A percentile compares a stretch with the other conserved stretches of the same genome.
phyloP scores from a whole-genome alignment of 1,139 yeast species.

The Taphrina flavorubra region DNA sequence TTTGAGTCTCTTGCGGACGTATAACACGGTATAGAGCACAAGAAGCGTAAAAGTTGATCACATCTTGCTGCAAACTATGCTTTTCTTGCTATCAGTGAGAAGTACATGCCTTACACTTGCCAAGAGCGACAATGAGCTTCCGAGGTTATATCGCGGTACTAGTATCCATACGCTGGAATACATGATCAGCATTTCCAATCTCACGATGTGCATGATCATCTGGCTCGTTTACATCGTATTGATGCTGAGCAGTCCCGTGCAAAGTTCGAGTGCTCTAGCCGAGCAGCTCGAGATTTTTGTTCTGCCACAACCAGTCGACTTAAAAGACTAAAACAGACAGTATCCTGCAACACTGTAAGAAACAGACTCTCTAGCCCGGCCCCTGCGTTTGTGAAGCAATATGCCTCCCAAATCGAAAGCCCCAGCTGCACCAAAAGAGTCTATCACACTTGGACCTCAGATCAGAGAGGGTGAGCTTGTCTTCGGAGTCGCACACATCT shows the following conservation, averaged over 20 bases:
- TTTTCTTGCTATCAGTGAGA: too few relatives aligned
- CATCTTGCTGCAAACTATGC: too few relatives aligned
- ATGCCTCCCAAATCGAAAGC: conserved; percentile 42
- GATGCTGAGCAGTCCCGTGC: conserved; percentile 18
- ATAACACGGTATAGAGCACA: too few relatives aligned
- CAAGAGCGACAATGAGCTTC: too few relatives aligned
- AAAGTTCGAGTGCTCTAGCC: neutral
- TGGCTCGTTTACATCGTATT: neutral
- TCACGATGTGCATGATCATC: neutral
- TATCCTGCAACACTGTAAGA: neutral
- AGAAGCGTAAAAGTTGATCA: too few relatives aligned
- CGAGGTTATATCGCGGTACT: too few relatives aligned
- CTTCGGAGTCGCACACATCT: conserved; percentile 99
- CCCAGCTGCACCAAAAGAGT: conserved; percentile 53
- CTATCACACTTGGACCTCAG: conserved; percentile 80
- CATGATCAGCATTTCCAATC: neutral
- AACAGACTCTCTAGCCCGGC: conserved; percentile 29
- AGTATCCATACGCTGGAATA: too few relatives aligned
- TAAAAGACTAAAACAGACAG: neutral
- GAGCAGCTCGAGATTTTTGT: neutral
- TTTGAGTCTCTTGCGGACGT: neutral
- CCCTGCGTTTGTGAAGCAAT: conserved; percentile 31
- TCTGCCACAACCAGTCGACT: conserved; percentile 1
- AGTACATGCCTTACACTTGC: too few relatives aligned
- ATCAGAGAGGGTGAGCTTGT: conserved; percentile 96